Evolutionary conservation across 2,329 filamentous ascomycete species (phyloP).

Genomic region (Colletotrichum limetticola): DNA sequence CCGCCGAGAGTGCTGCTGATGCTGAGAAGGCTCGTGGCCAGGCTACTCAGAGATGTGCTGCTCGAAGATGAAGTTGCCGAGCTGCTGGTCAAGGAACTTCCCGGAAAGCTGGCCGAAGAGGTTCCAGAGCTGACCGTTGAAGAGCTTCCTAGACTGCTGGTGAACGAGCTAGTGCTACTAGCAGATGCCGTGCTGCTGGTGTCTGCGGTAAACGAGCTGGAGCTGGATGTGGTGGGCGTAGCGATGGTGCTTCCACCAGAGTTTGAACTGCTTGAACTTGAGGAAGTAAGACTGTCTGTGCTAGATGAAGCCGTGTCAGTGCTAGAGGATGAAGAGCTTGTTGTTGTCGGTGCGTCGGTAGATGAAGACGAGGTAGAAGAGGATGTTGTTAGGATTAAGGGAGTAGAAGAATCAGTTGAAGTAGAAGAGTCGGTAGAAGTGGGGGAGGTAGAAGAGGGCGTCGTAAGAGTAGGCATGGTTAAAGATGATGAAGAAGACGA

Average conservation of each 20-base stretch:
- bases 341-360: neutral
- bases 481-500: neutral
- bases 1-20: neutral
- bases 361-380: neutral
- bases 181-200: neutral
- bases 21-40: neutral
- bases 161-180: neutral
- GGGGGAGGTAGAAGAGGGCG: neutral
- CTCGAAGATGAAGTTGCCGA: neutral
- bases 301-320: neutral
- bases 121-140: neutral
- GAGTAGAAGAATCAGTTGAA: neutral
- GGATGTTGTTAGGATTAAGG: neutral
- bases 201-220: neutral
- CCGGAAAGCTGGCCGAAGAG: neutral
- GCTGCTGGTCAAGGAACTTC: neutral
- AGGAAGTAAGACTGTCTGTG: neutral
- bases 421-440: neutral
- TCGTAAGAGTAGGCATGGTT: neutral
- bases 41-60: neutral
- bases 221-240: neutral
- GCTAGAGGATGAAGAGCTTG: neutral
- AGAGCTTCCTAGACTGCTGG: neutral
- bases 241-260: neutral
- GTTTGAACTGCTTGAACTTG: neutral